Conservation (phyloP, 1,284 basidiomycete species). For the Sanghuangporus weigelae region DNA sequence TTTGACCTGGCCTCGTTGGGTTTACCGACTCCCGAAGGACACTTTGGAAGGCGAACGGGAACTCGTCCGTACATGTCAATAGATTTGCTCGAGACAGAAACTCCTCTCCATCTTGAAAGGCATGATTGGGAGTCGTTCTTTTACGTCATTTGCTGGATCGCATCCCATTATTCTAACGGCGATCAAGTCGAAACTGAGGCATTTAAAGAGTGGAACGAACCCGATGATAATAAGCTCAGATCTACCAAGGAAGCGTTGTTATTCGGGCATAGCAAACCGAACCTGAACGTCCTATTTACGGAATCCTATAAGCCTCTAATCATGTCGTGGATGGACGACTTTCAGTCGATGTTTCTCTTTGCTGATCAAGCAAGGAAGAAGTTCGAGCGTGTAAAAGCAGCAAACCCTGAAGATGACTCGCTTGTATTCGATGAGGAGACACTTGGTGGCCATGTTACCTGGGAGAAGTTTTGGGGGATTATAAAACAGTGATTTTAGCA, state of each 20-base stretch:
- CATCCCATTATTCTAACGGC: not conserved
- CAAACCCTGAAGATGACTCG: not conserved
- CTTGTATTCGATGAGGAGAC: not conserved
- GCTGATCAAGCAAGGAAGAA: not conserved
- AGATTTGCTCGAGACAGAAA: not conserved
- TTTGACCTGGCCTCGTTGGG: not conserved
- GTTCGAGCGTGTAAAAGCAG: not conserved
- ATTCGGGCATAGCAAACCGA: not conserved
- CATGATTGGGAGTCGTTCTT: slow-evolving; percentile 3
- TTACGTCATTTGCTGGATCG: slow-evolving; percentile 1
- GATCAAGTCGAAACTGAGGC: not conserved
- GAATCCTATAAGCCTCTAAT: not conserved
- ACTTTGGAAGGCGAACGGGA: not conserved
- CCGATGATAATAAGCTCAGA: not conserved
- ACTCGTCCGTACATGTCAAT: not conserved
- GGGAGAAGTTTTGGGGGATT: not conserved
- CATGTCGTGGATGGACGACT: not conserved
- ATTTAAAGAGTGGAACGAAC: not conserved
- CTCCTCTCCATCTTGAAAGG: not conserved
- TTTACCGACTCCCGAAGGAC: not conserved
- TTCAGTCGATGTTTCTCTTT: not conserved
- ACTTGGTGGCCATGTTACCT: not conserved
- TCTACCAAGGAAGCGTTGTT: not conserved
- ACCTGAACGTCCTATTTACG: not conserved
- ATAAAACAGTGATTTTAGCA: no score